phyloP scores from a whole-genome alignment of 164 flowering plant species.

The Magnolia kwangsiensis region DNA sequence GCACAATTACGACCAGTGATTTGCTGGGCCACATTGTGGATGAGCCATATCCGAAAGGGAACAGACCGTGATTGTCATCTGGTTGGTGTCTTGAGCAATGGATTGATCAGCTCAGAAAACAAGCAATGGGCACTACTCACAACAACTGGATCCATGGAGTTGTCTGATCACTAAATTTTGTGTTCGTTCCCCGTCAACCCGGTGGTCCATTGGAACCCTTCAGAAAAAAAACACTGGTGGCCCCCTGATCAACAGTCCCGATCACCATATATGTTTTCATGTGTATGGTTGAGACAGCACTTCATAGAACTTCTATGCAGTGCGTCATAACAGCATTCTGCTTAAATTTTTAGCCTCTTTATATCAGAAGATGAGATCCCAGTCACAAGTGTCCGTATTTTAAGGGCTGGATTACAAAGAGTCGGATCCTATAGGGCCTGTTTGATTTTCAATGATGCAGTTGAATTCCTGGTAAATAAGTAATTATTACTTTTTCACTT shows the following conservation, averaged over 20 bases:
- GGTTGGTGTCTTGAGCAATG: background rate
- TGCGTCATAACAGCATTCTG: background rate
- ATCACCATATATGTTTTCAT: background rate
- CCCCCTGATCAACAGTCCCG: no score
- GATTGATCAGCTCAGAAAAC: background rate
- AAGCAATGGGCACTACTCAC: background rate
- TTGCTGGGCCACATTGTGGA: background rate
- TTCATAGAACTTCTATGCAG: background rate
- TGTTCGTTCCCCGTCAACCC: background rate
- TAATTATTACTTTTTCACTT: no score
- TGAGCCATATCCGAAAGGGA: background rate
- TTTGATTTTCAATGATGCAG: no score
- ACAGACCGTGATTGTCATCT: background rate
- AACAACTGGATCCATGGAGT: background rate
- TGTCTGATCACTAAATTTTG: background rate
- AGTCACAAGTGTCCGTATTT: background rate
- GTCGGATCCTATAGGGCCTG: no score
- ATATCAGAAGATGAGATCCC: background rate
- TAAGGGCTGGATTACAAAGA: no score
- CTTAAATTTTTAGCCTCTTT: background rate
- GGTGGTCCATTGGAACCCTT: background rate
- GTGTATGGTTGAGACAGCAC: background rate
- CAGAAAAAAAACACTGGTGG: background rate
- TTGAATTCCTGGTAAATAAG: no score
- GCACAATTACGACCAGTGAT: background rate